Base-by-base conservation (phyloP, 352 stramenopile genomes). In the Globisporangium acanthophoron region DNA sequence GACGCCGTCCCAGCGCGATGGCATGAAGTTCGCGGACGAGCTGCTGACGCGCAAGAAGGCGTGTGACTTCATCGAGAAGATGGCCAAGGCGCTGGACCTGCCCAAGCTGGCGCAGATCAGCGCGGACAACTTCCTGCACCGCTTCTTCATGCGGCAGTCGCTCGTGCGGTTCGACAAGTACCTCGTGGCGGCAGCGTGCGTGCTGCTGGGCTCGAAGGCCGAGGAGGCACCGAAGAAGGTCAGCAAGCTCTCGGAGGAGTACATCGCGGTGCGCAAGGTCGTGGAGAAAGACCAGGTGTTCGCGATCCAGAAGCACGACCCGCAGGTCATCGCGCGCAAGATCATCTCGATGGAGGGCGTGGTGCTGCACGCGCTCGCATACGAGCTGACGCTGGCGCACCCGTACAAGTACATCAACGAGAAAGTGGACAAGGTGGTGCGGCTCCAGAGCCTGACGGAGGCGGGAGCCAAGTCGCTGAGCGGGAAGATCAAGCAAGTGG, bases 321-420 rank as follows among this genome's bases (percentile, higher is more conserved):
- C 78, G 15, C 75, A 87, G 56, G 69, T 78, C 40, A 75, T 88
- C 35, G 78, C 71, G 0, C 66, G 78, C 52, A 87, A 85, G 58
- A 85, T 94, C 54, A 88, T 94, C 41, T 91, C 78, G 31, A 91
- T 92, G 77, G 87, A 96, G 54, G 79, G 83, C 40, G 76, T 90
- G 7, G 67, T 96, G 20, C 71, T 96, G 20, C 87, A 95, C 70
- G 82, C 74, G 24, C 49, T 96, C 13, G 67, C 76, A 21, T 96
- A 95, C 71, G 86, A 96, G 50, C 67, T 96, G 62, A 92, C 82
- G 56, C 70, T 95, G 29, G 73, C 70, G 16, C 87, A 95, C 50
- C 85, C 87, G 54, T 92, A 95, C 79, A 86, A 90, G 62, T 88
- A 85, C 59, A 90, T 94, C 63, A 91, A 92, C 45, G 82, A 94